Conservation (phyloP, 495 filamentous ascomycete genomes). For the Niebla homalea region DNA sequence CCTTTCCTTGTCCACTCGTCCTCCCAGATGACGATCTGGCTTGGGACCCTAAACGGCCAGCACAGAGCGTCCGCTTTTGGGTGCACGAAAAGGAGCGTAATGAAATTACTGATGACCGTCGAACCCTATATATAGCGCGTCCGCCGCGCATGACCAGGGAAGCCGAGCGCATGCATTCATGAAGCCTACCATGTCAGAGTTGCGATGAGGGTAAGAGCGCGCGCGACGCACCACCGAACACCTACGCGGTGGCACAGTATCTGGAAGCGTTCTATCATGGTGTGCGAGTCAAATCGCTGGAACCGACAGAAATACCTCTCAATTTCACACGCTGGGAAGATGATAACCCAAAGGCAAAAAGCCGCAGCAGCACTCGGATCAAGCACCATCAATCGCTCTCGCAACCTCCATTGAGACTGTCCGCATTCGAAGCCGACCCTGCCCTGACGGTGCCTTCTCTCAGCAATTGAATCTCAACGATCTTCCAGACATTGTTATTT, state of each 20-base stretch:
- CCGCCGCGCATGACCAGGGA: slow-evolving; percentile 26
- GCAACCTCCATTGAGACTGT: slow-evolving; percentile 23
- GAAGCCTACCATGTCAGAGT: slow-evolving; percentile 20
- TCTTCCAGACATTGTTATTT: slow-evolving; percentile 45
- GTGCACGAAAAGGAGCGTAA: slow-evolving; percentile 37
- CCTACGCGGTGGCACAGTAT: slow-evolving; percentile 35
- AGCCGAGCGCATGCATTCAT: slow-evolving; percentile 25
- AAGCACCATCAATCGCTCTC: slow-evolving; percentile 29
- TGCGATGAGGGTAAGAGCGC: background rate
- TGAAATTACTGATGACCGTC: slow-evolving; percentile 30
- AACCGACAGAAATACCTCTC: slow-evolving; percentile 16
- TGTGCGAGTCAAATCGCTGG: slow-evolving; percentile 33
- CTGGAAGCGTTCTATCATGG: slow-evolving; percentile 49
- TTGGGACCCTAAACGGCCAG: slow-evolving; percentile 36
- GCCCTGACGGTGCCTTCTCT: slow-evolving; percentile 33
- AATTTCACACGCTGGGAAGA: slow-evolving; percentile 36
- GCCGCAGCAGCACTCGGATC: slow-evolving; percentile 8
- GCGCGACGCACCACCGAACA: slow-evolving; percentile 5
- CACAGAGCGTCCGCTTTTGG: slow-evolving; percentile 47
- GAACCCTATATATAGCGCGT: slow-evolving; percentile 41
- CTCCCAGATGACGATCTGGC: slow-evolving; percentile 48
- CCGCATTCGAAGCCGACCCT: slow-evolving; percentile 40
- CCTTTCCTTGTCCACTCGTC: slow-evolving; percentile 48
- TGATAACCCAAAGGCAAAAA: background rate
- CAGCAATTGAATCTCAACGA: slow-evolving; percentile 51